Evolutionary conservation across 345 rosid species (phyloP), one percentile per base, ranked within the genome.

Genomic region (Rhizophora apiculata): DNA sequence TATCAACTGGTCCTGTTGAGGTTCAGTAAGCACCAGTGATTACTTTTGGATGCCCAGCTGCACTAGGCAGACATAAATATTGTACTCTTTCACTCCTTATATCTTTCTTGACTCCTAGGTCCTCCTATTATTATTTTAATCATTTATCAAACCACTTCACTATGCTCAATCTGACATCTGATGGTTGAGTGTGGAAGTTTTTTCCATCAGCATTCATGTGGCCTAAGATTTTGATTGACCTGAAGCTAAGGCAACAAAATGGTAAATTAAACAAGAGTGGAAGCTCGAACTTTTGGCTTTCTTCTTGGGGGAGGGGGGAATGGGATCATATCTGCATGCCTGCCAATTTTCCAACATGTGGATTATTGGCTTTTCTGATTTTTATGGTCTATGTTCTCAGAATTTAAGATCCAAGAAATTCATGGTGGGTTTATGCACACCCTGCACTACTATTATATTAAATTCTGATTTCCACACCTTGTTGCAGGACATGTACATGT

Each of bases 401-500:
- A 39, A 39, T 39, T 39, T 39, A 39, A 39, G 48, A 39, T 55
- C 27, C 29, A 20, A 55, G 59, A 22, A 55, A 13, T 55, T 55
- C 22, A 55, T 22, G 22, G 10, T 54, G 10, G 22, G 15, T 55
- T 56, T 15, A 22, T 56, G 15, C 6, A 56, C 16, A 56, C 22
- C 10, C 3, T 56, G 29, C 16, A 21, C 59, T 22, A 24, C 1
- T 56, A 10, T 22, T 56, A 16, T 63, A 46, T 62, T 56, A 52
- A 18, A 69, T 24, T 76, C 61, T 72, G 27, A 39, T 24, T 75
- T 19, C 63, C 32, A 56, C 16, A 67, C 68, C 70, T 16, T 65
- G 70, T 70, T 82, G 75, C 86, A 95, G 99, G 99, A 78, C 97
- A 95, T 81, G 85, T 87, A 10, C 99, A 95, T 78, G 93, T 95